Conservation (phyloP, 257 asterid species). For the Paulownia fortunei region DNA sequence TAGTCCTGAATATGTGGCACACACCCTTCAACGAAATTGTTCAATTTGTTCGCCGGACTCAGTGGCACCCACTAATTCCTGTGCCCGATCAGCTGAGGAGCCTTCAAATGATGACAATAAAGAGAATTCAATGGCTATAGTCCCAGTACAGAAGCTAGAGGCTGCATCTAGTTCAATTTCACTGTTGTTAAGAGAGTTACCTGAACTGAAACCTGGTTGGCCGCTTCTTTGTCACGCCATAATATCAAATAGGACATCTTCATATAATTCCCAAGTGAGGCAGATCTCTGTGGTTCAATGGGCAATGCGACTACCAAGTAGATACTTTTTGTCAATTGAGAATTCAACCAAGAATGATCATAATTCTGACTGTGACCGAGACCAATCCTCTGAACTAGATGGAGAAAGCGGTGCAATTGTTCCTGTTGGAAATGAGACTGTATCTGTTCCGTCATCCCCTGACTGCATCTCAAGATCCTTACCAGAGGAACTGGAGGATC, state of each 20-base stretch:
- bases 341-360: constrained; percentile 41
- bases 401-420: constrained; percentile 78
- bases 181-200: constrained; percentile 54
- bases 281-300: constrained; percentile 85
- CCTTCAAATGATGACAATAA: constrained; percentile 40
- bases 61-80: constrained; percentile 20
- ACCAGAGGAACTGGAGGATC: constrained; percentile 70
- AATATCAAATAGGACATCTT: constrained; percentile 39
- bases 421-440: constrained; percentile 47
- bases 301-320: constrained; percentile 79
- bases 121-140: constrained; percentile 70
- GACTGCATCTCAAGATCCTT: constrained; percentile 41
- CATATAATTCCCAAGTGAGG: constrained; percentile 41
- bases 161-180: constrained; percentile 63
- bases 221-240: constrained; percentile 79
- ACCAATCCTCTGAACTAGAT: constrained; percentile 44
- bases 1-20: constrained; percentile 24
- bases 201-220: constrained; percentile 93
- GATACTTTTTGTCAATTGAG: constrained; percentile 56
- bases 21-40: constrained; percentile 50
- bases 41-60: constrained; percentile 62
- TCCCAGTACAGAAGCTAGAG: constrained; percentile 64
- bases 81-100: constrained; percentile 37
- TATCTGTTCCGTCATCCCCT: constrained; percentile 46
- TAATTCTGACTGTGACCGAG: constrained; percentile 36